A percentile compares a stretch with the other conserved stretches of the same genome.
Conservation (phyloP, 306 rosid species). For the Glycyrrhiza uralensis region DNA sequence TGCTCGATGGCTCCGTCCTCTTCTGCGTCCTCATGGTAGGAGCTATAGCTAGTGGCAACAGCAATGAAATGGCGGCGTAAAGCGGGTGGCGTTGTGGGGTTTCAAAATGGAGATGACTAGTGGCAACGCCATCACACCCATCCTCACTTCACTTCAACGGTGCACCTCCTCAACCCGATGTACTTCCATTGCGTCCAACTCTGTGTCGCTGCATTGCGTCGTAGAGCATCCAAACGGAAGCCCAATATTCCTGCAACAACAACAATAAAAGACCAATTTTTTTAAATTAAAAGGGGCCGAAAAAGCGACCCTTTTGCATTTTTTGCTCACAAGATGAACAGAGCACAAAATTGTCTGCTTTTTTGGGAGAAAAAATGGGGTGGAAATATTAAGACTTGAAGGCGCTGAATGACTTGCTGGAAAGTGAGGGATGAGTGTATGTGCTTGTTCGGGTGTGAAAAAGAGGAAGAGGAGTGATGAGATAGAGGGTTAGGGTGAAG, state of each 20-base stretch:
- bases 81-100: no score
- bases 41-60: no score
- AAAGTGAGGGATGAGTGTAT: conserved; percentile 58
- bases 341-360: background rate
- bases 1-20: no score
- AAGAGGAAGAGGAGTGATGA: conserved; percentile 8
- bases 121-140: no score
- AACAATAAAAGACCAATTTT: background rate
- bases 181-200: no score
- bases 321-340: background rate
- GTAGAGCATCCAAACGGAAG: conserved; percentile 96
- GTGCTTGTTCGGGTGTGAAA: conserved; percentile 21
- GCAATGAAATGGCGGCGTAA: no score
- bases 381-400: conserved; percentile 55
- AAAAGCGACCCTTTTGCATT: background rate
- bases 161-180: no score
- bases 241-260: conserved; percentile 80
- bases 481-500: conserved; percentile 8
- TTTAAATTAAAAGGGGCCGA: background rate
- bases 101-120: no score
- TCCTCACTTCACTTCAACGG: no score
- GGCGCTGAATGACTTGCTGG: conserved; percentile 95
- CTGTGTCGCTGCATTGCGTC: conserved; percentile 99
- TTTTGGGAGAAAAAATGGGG: background rate
- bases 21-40: no score